These are phyloP conservation scores for Blastobotrys buckinghamii DNA, from an alignment of 1,139 yeast species.

Conservation along the genomic window DNA sequence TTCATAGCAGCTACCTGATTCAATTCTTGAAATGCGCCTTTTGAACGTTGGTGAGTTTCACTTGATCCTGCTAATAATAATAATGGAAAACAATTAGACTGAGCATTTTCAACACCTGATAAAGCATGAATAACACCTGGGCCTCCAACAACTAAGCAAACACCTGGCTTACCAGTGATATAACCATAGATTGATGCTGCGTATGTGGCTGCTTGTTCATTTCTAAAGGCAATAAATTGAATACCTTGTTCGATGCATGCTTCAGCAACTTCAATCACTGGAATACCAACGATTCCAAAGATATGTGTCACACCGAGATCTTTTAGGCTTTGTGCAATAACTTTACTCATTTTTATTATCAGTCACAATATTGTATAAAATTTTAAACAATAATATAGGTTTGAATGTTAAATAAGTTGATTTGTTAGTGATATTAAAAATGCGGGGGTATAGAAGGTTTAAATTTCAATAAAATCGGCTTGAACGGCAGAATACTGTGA, in stretches of 20 bases:
- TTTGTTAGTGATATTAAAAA: background rate
- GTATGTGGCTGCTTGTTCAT: slow-evolving; percentile 65
- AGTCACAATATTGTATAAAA: too few species aligned
- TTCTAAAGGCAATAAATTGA: slow-evolving; percentile 51
- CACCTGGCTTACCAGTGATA: slow-evolving; percentile 56
- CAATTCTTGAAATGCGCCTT: slow-evolving; percentile 63
- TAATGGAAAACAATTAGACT: slow-evolving; percentile 53
- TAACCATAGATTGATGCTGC: slow-evolving; percentile 66
- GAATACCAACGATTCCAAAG: slow-evolving; percentile 66
- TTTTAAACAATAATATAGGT: too few species aligned
- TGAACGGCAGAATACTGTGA: background rate
- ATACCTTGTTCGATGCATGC: slow-evolving; percentile 48
- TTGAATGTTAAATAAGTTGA: background rate
- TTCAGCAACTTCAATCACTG: slow-evolving; percentile 56
- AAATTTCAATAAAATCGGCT: background rate
- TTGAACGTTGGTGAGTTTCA: slow-evolving; percentile 41
- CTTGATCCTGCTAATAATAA: slow-evolving; percentile 56
- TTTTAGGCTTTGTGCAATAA: slow-evolving; percentile 43
- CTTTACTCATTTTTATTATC: slow-evolving; percentile 26
- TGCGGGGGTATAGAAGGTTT: too few species aligned
- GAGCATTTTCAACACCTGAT: slow-evolving; percentile 58
- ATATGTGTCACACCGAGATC: slow-evolving; percentile 47
- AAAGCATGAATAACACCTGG: slow-evolving; percentile 62
- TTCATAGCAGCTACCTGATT: slow-evolving; percentile 49
- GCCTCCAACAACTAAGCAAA: slow-evolving; percentile 61